Evolutionary conservation across 257 asterid genomes (phyloP).

Genomic region (Solanum rostratum): DNA sequence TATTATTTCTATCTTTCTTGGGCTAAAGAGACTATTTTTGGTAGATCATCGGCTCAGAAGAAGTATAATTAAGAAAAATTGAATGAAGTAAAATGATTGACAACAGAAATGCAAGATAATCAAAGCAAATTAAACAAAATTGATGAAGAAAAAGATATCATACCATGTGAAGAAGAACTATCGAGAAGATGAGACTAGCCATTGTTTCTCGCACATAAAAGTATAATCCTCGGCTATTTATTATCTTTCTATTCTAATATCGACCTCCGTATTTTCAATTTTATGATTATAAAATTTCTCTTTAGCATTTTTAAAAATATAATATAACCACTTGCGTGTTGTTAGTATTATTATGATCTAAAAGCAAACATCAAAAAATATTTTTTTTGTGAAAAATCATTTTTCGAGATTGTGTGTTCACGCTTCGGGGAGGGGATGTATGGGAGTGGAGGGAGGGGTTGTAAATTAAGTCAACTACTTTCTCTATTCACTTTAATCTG

Average conservation of each 20-base stretch:
- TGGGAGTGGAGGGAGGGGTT: background rate
- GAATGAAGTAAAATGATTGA: background rate
- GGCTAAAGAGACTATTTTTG: fast-evolving
- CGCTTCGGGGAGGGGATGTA: no score
- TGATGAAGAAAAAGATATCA: background rate
- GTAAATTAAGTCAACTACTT: no score
- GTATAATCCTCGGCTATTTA: background rate
- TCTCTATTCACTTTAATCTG: no score
- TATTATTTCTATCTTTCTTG: no score
- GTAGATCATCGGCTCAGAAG: fast-evolving
- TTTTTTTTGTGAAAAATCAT: no score
- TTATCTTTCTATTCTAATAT: background rate
- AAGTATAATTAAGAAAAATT: no score
- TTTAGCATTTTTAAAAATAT: background rate
- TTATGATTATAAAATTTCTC: fast-evolving
- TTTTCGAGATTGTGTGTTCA: no score
- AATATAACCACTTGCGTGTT: background rate
- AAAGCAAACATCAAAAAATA: no score
- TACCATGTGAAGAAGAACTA: background rate
- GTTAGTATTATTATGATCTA: background rate
- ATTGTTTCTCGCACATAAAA: background rate
- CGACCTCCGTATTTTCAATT: fast-evolving
- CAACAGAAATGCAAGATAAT: background rate
- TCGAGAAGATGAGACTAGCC: background rate
- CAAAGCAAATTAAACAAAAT: background rate